Percentiles rank a stretch among this genome's conserved stretches.
Evolutionary conservation across 305 asterid species (phyloP).

Genomic region (Striga hermonthica): DNA sequence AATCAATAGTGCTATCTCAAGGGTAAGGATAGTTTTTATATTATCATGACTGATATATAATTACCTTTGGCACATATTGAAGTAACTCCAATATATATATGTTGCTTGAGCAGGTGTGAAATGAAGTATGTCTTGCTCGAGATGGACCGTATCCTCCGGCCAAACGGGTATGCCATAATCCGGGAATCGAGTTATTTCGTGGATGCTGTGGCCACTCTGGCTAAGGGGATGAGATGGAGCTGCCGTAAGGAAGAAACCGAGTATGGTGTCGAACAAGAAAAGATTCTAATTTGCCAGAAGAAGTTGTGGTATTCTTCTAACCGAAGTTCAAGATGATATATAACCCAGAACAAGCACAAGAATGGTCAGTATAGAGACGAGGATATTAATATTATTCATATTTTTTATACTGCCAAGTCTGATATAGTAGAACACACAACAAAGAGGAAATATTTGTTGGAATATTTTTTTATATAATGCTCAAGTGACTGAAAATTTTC

Average conservation of each 20-base stretch:
- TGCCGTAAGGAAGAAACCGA: constrained; percentile 83
- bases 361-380: constrained; percentile 25
- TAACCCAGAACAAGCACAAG: too few relatives aligned
- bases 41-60: not conserved
- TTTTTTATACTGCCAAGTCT: too few relatives aligned
- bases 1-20: too few relatives aligned
- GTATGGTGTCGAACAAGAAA: constrained; percentile 54
- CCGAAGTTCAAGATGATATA: constrained; percentile 37
- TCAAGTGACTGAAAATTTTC: too few relatives aligned
- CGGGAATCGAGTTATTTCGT: constrained; percentile 73
- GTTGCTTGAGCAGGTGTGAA: constrained; percentile 62
- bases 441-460: too few relatives aligned
- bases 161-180: constrained; percentile 75
- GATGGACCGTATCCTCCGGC: constrained; percentile 93
- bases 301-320: constrained; percentile 78
- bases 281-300: constrained; percentile 87
- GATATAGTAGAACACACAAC: too few relatives aligned
- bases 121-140: constrained; percentile 84
- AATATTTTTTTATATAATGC: too few relatives aligned
- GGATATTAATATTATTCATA: too few relatives aligned
- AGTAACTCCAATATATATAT: not conserved
- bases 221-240: constrained; percentile 86
- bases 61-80: not conserved
- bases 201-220: constrained; percentile 61
- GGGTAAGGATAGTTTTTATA: too few relatives aligned